Evolutionary conservation across 1,284 basidiomycete species (phyloP).

Genomic region (Malassezia yamatoensis): DNA sequence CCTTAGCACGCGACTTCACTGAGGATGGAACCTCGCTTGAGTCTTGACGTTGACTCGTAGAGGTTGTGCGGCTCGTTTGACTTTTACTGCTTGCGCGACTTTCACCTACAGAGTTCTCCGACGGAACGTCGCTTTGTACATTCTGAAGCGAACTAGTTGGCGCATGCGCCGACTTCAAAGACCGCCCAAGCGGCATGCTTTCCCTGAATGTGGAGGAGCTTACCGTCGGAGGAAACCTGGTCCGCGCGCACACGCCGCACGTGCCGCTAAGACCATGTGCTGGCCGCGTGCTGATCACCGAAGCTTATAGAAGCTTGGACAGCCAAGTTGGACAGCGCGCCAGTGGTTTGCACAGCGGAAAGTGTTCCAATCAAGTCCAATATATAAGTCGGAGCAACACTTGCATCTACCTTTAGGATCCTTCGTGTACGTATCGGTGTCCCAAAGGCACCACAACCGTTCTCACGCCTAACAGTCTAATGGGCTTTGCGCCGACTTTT

Average conservation of each 20-base stretch:
- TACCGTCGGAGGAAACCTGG: neutral
- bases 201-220: neutral
- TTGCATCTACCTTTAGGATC: neutral
- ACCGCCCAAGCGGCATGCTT: constrained; percentile 8
- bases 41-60: neutral
- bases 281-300: constrained; percentile 2
- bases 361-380: too few species aligned
- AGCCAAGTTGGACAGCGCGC: neutral
- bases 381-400: too few species aligned
- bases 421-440: constrained; percentile 14
- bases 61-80: neutral
- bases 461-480: constrained; percentile 17
- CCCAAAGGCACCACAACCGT: neutral
- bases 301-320: constrained; percentile 13
- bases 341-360: too few species aligned
- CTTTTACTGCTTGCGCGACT: neutral
- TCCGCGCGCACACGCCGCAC: neutral
- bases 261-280: neutral
- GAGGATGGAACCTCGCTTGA: neutral
- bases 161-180: neutral
- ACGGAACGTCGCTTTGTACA: too few species aligned
- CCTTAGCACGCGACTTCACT: neutral
- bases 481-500: constrained; percentile 28
- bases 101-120: neutral
- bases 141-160: neutral